Base-by-base conservation (phyloP, 1,284 basidiomycete genomes). In the Pyrrhoderma noxium region DNA sequence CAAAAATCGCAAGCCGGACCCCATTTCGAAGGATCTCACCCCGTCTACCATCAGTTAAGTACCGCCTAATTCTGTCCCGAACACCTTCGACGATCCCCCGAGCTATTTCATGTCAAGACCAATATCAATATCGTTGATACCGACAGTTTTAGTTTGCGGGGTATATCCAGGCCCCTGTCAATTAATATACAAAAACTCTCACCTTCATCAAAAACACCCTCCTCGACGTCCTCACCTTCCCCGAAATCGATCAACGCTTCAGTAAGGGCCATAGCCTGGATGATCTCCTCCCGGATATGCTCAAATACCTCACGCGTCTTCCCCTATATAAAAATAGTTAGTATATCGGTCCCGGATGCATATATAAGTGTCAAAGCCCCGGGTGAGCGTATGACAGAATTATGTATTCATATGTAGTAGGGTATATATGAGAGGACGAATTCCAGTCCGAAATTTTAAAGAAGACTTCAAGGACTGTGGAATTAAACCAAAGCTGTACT, bases 221-320 rank as follows among this genome's bases (percentile, higher is more conserved):
- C 83, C 57, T 92, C 89, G 31, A 93, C 80, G 18, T 89, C 85
- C 61, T 93, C 90, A 21, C 85, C 87, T 65, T 94, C 92, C 4
- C 86, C 85, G 64, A 94, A 95, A 64, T 94, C 92, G 52, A 95
- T 93, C 37, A 93, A 68, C 1, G 91, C 92, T 65, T 95, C 92
- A 0, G 89, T 72, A 56, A 83, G 74, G 9, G 90, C 82, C 44
- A 90, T 77, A 50, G 82, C 84, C 22, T 76, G 68, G 36, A 93
- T 76, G 22, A 91, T 79, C 22, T 79, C 73, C 7, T 64, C 62
- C 43, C 91, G 72, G 40, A 94, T 67, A 2, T 71, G 61, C 43
- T 88, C 80, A 57, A 85, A 88, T 46, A 75, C 72, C 18, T 68
- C 65, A 49, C 78, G 69, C 34, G 78, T 73, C 19, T 67, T 60